Conservation (phyloP, 768 basidiomycete species). For the Clitopilus passeckerianus region DNA sequence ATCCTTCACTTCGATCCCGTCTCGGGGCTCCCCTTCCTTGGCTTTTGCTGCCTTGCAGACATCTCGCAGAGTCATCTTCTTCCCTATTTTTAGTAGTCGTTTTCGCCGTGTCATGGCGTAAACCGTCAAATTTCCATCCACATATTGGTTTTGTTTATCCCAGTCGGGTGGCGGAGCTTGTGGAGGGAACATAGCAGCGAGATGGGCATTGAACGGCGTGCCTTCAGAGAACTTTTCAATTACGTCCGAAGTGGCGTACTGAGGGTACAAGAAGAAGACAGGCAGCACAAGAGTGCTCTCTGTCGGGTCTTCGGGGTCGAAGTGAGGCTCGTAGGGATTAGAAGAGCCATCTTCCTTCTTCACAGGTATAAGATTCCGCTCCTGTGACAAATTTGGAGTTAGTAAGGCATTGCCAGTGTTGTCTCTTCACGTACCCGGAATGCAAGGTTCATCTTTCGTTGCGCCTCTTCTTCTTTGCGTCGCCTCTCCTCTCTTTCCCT, state of each 20-base stretch:
- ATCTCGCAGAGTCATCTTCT: slow-evolving; percentile 81
- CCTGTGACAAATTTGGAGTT: slow-evolving; percentile 34
- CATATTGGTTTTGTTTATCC: slow-evolving; percentile 72
- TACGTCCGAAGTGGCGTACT: slow-evolving; percentile 84
- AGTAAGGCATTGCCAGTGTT: too few relatives aligned
- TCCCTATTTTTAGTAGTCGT: slow-evolving; percentile 85
- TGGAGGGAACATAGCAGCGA: slow-evolving; percentile 81
- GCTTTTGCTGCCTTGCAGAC: slow-evolving; percentile 61
- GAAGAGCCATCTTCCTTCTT: slow-evolving; percentile 46
- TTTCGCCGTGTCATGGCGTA: slow-evolving; percentile 79
- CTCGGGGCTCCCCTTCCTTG: slow-evolving; percentile 53
- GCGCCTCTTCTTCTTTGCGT: slow-evolving; percentile 45
- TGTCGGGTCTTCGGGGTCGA: slow-evolving; percentile 61
- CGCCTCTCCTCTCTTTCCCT: slow-evolving; percentile 44
- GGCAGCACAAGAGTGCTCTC: slow-evolving; percentile 69
- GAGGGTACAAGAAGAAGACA: slow-evolving; percentile 91
- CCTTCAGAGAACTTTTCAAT: slow-evolving; percentile 84
- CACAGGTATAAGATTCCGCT: slow-evolving; percentile 63
- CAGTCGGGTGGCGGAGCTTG: slow-evolving; percentile 61
- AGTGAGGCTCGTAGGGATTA: slow-evolving; percentile 59
- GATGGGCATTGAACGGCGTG: slow-evolving; percentile 74
- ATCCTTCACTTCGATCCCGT: slow-evolving; percentile 83
- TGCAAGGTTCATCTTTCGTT: slow-evolving; percentile 49
- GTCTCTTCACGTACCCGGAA: slow-evolving; percentile 49
- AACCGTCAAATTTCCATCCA: slow-evolving; percentile 56